Base-by-base conservation (phyloP, 176 grass and related monocot genomes). In the Bromus sterilis region DNA sequence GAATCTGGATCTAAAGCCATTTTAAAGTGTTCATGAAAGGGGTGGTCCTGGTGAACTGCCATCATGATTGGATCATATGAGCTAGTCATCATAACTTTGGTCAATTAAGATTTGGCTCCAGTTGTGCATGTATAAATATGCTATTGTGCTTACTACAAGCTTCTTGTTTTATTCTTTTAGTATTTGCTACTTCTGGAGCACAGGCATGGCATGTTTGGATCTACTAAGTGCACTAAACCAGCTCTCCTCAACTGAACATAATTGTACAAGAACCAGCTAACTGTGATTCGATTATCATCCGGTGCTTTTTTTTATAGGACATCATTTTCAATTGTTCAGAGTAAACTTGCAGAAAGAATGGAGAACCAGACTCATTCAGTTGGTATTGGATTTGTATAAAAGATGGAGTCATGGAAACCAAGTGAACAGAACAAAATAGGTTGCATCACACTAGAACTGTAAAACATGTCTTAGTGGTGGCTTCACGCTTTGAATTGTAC, bases 21-120 rank as follows among this genome's bases (percentile, higher is more conserved):
- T 67, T 79, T 43, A 56, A 82, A 73, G 44, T 66, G 55, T 44
- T 72, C 36, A 81, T 78, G 44, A 86, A 89, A 89, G 73, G 78
- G 59, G 83, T 86, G 83, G 83, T 86, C 88, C 88, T 82, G 78
- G 74, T 73, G 62, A 76, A 64, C 56, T 72, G 15, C n/a, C 34
- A 72, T 34, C 56, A 77, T 71, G 68, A 71, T 20, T 71, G 64
- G 10, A 20, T 64, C 26, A 14, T 51, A 81, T 55, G 68, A 28
- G 18, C 26, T 88, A 44, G 43, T 46, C 26, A 78, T 83, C 60
- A 68, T 68, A 60, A 58, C 44, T 53, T 60, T 25, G 24, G n/a
- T 70, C 62, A 77, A 11, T 56, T 51, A 33, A 59, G 21, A 16
- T 75, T 80, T 56, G 26, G 43, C 53, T 43, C 55, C 56, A 6